Conservation (phyloP, 2,329 filamentous ascomycete genomes). For the Diaporthe aspalathi region DNA sequence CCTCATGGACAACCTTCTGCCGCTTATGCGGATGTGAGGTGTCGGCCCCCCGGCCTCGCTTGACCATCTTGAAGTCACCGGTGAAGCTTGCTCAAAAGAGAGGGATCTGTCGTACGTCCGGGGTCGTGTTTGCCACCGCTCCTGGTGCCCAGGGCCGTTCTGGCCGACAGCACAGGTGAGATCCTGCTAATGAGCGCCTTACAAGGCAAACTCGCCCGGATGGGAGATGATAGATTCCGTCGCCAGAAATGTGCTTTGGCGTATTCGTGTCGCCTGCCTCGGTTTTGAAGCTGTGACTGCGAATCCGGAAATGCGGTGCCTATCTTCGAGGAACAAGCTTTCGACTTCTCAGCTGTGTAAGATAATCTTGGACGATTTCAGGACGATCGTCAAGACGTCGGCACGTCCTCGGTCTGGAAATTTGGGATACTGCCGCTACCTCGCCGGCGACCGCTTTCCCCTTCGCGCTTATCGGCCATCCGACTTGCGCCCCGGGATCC, state of each 20-base stretch:
- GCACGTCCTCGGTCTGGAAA: constrained; percentile 1
- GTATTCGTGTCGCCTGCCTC: not conserved
- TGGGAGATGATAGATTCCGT: not conserved
- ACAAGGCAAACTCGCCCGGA: not conserved
- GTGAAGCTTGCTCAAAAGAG: not conserved
- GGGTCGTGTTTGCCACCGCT: not conserved
- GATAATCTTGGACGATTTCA: not conserved
- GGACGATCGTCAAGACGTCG: not conserved
- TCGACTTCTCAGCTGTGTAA: not conserved
- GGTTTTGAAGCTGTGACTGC: not conserved
- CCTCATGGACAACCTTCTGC: constrained; percentile 66
- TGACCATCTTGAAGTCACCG: constrained; percentile 29
- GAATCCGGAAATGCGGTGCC: not conserved
- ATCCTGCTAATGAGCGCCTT: not conserved
- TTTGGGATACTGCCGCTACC: constrained; percentile 27
- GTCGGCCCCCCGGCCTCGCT: constrained; percentile 49
- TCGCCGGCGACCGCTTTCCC: not conserved
- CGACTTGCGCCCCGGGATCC: not conserved
- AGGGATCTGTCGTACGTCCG: no score
- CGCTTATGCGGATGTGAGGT: constrained; percentile 60
- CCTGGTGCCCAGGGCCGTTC: not conserved
- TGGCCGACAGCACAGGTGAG: not conserved
- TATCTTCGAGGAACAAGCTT: not conserved
- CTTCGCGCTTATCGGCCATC: constrained; percentile 8
- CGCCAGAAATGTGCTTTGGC: not conserved